Evolutionary conservation across 2,329 filamentous ascomycete species (phyloP).

Genomic region (Cladosporium velox): DNA sequence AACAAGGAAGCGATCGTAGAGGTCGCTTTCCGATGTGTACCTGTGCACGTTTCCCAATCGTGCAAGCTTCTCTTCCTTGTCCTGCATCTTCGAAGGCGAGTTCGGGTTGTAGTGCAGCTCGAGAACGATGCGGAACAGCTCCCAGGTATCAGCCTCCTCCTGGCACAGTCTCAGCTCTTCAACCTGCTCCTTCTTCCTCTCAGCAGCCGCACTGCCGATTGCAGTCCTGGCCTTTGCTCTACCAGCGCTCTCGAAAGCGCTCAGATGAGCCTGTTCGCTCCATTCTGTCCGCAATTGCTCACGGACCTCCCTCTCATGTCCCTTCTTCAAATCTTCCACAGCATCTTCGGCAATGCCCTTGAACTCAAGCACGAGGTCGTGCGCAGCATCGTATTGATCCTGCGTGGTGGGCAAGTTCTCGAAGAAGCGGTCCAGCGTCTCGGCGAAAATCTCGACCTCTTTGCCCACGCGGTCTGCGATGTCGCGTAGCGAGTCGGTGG

Average conservation of each 20-base stretch:
- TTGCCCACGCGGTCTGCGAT: constrained; percentile 70
- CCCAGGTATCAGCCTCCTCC: constrained; percentile 86
- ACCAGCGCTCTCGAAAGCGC: constrained; percentile 35
- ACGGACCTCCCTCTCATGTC: constrained; percentile 40
- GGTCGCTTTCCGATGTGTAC: constrained; percentile 62
- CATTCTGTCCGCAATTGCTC: constrained; percentile 45
- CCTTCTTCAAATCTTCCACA: constrained; percentile 48
- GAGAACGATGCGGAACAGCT: constrained; percentile 74
- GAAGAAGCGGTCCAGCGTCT: constrained; percentile 72
- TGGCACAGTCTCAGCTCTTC: constrained; percentile 29
- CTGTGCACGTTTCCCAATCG: constrained; percentile 38
- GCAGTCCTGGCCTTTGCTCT: constrained; percentile 28
- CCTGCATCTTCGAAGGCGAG: constrained; percentile 34
- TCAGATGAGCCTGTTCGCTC: constrained; percentile 28
- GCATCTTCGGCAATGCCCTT: constrained; percentile 55
- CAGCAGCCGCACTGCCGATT: constrained; percentile 25
- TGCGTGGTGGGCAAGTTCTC: constrained; percentile 49
- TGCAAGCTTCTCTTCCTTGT: constrained; percentile 38
- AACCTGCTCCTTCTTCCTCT: constrained; percentile 40
- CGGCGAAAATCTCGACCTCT: constrained; percentile 86
- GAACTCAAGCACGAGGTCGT: constrained; percentile 58
- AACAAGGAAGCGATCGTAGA: constrained; percentile 74
- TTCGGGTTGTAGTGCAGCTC: constrained; percentile 60
- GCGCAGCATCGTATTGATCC: constrained; percentile 60
- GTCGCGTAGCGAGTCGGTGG: constrained; percentile 50